A percentile compares a stretch with the other conserved stretches of the same genome.
Evolutionary conservation across 164 flowering plant genomes (phyloP).

Genomic region (Annona cherimola): DNA sequence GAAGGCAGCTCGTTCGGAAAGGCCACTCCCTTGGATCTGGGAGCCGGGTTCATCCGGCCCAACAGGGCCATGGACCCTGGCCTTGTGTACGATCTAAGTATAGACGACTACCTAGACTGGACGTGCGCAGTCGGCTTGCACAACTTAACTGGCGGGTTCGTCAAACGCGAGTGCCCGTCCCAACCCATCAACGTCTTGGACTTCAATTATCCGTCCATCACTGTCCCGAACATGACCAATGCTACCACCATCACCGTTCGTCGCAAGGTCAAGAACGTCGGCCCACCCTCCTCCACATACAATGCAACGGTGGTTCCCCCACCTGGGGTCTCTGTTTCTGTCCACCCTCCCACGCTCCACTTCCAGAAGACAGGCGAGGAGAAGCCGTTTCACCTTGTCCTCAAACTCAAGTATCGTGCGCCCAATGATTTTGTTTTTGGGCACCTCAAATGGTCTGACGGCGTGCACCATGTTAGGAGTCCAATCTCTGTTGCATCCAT

Average conservation of each 20-base stretch:
- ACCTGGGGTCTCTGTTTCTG: slow-evolving; percentile 3
- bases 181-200: slow-evolving; percentile 4
- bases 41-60: slow-evolving; percentile 63
- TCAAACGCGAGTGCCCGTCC: slow-evolving; percentile 16
- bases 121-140: slow-evolving; percentile 33
- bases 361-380: slow-evolving; percentile 30
- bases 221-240: slow-evolving; percentile 9
- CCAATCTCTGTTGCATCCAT: slow-evolving; percentile 9
- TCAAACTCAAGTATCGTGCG: background rate
- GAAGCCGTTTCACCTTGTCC: slow-evolving; percentile 22
- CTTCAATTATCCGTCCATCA: slow-evolving; percentile 27
- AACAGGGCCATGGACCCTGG: slow-evolving; percentile 62
- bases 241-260: slow-evolving; percentile 2
- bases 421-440: slow-evolving; percentile 19
- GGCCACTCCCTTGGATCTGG: slow-evolving; percentile 51
- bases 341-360: slow-evolving; percentile 24
- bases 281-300: slow-evolving; percentile 16
- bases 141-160: slow-evolving; percentile 16
- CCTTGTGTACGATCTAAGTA: slow-evolving; percentile 34
- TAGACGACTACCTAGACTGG: slow-evolving; percentile 19
- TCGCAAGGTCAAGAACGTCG: slow-evolving; percentile 25
- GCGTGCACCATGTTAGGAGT: slow-evolving; percentile 25
- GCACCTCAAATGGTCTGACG: slow-evolving; percentile 27
- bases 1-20: background rate
- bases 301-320: slow-evolving; percentile 9